Percentiles rank a stretch among this genome's conserved stretches.
Conservation (phyloP, 108 stramenopile species). For the Nannochloropsis gaditana region DNA sequence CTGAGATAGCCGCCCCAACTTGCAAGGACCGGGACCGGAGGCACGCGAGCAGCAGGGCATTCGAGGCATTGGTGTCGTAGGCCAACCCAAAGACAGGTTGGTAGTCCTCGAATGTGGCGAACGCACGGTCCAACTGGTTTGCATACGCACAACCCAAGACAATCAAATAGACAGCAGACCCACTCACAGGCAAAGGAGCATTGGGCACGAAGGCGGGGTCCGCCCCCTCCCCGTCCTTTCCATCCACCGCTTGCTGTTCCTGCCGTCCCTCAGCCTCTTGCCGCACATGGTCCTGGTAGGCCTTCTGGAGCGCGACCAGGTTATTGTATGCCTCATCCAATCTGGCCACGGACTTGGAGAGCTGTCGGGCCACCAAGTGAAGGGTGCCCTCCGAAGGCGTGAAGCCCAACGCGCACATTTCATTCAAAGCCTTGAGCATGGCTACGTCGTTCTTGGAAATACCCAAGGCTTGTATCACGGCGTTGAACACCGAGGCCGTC, state of each 20-base stretch:
- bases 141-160: background rate
- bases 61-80: background rate
- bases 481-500: background rate
- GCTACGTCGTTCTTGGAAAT: background rate
- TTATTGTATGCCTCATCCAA: background rate
- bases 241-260: background rate
- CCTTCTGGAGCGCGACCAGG: background rate
- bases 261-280: background rate
- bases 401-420: background rate
- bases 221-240: background rate
- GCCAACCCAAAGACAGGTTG: background rate
- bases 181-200: conserved; percentile 19
- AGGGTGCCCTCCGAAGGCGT: background rate
- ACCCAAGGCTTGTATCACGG: background rate
- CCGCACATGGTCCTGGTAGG: background rate
- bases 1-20: background rate
- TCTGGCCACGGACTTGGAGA: background rate
- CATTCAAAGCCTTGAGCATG: background rate
- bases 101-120: background rate
- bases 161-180: background rate
- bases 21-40: background rate
- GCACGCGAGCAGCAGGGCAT: background rate
- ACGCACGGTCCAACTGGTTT: background rate
- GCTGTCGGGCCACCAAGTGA: background rate
- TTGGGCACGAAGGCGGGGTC: background rate